Percentiles rank a stretch among this genome's conserved stretches.
Conservation (phyloP, 805 yeast genomes). For the Maudiozyma turicensis region DNA sequence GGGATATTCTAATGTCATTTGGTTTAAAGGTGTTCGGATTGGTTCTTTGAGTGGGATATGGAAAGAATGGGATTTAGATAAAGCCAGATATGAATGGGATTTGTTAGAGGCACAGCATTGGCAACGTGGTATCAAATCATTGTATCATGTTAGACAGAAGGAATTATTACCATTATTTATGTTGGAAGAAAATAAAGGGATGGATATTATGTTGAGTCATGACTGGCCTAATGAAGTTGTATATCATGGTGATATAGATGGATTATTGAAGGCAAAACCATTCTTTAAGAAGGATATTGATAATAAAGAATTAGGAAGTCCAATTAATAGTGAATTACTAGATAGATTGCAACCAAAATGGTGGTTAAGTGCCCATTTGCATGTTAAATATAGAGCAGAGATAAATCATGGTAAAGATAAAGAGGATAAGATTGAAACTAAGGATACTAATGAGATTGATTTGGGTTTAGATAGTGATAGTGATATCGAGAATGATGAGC, state of each 20-base stretch:
- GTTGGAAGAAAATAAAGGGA: conserved; percentile 14
- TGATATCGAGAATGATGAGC: conserved; percentile 1
- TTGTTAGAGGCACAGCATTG: conserved; percentile 26
- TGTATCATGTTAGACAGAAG: conserved; percentile 54
- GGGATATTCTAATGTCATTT: conserved; percentile 67
- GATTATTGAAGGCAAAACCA: conserved; percentile 50
- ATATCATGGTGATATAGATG: conserved; percentile 46
- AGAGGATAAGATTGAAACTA: background rate
- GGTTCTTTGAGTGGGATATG: conserved; percentile 83
- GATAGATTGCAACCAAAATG: conserved; percentile 45
- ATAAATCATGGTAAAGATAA: conserved; percentile 30
- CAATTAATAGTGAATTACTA: conserved; percentile 50
- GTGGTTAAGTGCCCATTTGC: conserved; percentile 91
- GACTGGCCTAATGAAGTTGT: conserved; percentile 91
- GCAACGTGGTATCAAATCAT: conserved; percentile 17
- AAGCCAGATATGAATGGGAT: conserved; percentile 42
- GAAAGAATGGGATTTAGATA: conserved; percentile 41
- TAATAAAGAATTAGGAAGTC: conserved; percentile 58
- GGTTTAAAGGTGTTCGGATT: conserved; percentile 67
- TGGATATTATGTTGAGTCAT: conserved; percentile 65
- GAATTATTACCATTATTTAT: conserved; percentile 49
- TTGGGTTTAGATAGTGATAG: conserved; percentile 5
- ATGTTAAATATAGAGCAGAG: conserved; percentile 57
- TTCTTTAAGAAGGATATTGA: conserved; percentile 58
- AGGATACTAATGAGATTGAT: conserved; percentile 25